phyloP scores from a whole-genome alignment of 768 basidiomycete genomes.

The Chlorophyllum brunneum region DNA sequence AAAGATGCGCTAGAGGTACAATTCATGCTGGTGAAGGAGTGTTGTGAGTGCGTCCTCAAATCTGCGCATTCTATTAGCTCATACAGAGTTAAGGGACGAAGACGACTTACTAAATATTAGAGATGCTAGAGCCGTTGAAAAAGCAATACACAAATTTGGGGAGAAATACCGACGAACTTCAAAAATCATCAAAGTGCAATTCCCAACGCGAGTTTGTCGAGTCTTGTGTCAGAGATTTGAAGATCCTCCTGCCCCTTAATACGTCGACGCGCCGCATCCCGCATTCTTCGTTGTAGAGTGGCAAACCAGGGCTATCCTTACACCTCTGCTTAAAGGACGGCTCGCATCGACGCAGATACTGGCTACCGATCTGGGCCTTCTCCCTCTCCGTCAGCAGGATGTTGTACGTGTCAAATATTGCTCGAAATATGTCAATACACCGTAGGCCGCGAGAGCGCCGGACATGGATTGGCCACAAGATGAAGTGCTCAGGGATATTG shows the following conservation, averaged over 20 bases:
- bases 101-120: conserved; percentile 10
- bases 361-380: conserved; percentile 20
- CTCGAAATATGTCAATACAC: conserved; percentile 56
- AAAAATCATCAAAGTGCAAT: conserved; percentile 13
- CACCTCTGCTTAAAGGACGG: conserved; percentile 45
- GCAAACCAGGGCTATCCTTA: conserved; percentile 35
- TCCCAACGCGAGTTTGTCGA: conserved; percentile 10
- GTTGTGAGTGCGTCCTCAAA: conserved; percentile 7
- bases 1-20: not conserved
- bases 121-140: conserved; percentile 2
- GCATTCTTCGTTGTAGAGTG: conserved; percentile 35
- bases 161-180: not conserved
- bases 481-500: conserved; percentile 30
- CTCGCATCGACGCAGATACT: conserved; percentile 33
- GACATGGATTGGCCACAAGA: conserved; percentile 38
- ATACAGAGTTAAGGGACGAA: not conserved
- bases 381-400: conserved; percentile 44
- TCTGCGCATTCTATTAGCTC: conserved; percentile 1
- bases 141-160: not conserved
- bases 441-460: conserved; percentile 40
- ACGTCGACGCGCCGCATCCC: conserved; percentile 58
- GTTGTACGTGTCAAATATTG: conserved; percentile 48
- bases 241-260: conserved; percentile 47
- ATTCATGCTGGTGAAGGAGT: conserved; percentile 2
- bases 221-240: conserved; percentile 43